These are phyloP conservation scores for Dendrostoma leiphaemia DNA, from an alignment of 2,329 filamentous ascomycete species.

Conservation along the genomic window DNA sequence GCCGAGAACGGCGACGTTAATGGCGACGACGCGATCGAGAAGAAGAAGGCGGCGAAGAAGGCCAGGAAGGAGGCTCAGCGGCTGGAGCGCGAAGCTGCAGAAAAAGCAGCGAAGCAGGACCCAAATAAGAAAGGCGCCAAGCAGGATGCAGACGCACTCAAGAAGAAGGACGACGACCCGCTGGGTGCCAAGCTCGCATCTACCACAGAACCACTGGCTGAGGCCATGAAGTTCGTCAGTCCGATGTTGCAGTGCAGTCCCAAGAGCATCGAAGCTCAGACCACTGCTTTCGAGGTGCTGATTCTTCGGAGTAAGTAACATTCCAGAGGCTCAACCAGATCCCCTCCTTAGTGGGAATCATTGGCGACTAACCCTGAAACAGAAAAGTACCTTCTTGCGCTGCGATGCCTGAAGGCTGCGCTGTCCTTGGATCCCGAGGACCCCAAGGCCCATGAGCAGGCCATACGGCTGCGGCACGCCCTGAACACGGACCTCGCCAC, in stretches of 20 bases:
- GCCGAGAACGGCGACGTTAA: conserved; percentile 32
- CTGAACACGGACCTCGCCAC: conserved; percentile 55
- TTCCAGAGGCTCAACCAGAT: conserved; percentile 17
- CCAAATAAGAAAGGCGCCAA: conserved; percentile 73
- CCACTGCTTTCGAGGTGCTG: conserved; percentile 87
- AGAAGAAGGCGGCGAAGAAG: conserved; percentile 88
- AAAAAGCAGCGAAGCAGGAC: conserved; percentile 76
- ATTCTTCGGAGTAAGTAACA: conserved; percentile 69
- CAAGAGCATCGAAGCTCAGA: conserved; percentile 77
- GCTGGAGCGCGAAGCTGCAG: conserved; percentile 73
- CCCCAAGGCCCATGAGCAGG: conserved; percentile 73
- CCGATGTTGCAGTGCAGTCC: conserved; percentile 82
- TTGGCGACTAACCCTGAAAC: conserved; percentile 24
- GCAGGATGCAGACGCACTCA: conserved; percentile 57
- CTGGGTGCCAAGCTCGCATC: conserved; percentile 75
- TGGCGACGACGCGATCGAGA: conserved; percentile 62
- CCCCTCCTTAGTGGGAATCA: neutral
- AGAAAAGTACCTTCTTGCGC: conserved; percentile 86
- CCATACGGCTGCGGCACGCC: conserved; percentile 64
- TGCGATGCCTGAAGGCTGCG: conserved; percentile 79
- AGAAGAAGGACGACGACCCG: conserved; percentile 91
- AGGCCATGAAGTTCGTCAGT: conserved; percentile 81
- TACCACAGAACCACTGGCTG: conserved; percentile 78
- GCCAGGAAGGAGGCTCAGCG: conserved; percentile 70
- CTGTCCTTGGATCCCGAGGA: conserved; percentile 66